phyloP scores from a whole-genome alignment of 768 basidiomycete genomes.

The Mycena filopes region DNA sequence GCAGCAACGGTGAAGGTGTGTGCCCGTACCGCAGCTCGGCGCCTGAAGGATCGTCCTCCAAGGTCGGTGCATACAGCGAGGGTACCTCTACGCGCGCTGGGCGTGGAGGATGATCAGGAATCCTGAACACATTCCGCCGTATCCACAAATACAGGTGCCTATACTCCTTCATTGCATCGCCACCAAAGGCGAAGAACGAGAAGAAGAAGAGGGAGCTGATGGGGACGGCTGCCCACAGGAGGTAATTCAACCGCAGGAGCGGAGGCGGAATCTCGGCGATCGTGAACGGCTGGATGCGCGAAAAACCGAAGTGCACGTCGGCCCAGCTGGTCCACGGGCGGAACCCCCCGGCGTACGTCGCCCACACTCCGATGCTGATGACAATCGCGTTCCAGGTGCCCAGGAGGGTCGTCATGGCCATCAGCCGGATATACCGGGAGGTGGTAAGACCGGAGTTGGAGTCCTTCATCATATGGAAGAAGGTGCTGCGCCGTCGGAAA shows the following conservation, averaged over 20 bases:
- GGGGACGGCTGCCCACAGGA: slow-evolving; percentile 13
- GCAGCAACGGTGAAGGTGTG: too few relatives aligned
- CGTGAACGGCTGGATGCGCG: slow-evolving; percentile 4
- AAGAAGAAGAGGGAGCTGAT: slow-evolving; percentile 17
- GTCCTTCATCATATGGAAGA: background rate
- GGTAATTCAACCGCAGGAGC: background rate
- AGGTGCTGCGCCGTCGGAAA: slow-evolving; percentile 6
- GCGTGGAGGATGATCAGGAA: background rate
- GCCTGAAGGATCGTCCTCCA: too few relatives aligned
- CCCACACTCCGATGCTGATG: slow-evolving; percentile 5
- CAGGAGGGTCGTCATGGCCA: slow-evolving; percentile 16
- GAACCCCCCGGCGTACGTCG: slow-evolving; percentile 4
- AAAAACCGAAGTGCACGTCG: slow-evolving; percentile 19
- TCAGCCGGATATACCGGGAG: slow-evolving; percentile 9
- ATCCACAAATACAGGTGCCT: background rate
- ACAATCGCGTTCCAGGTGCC: slow-evolving; percentile 18
- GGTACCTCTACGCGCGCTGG: background rate
- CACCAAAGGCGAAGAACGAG: slow-evolving; percentile 15
- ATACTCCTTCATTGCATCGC: slow-evolving; percentile 15
- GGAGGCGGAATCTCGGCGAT: background rate
- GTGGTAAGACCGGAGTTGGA: slow-evolving; percentile 7
- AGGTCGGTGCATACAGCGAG: background rate
- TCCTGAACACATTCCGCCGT: background rate
- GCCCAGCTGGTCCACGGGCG: slow-evolving; percentile 20
- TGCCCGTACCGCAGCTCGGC: too few relatives aligned